Evolutionary conservation across 768 basidiomycete species (phyloP), one percentile per base, ranked within the genome.

Genomic region (Mycena maculata): DNA sequence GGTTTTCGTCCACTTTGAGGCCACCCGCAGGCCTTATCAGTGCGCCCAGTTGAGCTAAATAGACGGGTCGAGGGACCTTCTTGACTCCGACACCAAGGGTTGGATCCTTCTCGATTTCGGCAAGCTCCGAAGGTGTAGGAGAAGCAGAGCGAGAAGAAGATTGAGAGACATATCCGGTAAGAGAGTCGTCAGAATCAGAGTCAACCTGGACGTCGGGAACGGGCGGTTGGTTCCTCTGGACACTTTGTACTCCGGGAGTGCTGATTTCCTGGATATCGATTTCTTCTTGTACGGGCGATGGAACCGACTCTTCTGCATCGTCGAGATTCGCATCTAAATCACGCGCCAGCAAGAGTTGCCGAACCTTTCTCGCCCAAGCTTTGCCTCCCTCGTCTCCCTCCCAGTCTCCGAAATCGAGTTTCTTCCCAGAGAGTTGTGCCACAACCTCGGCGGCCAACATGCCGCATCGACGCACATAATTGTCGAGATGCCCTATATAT

Each of bases 391-490:
- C 90, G 1, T 88, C 85, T 1, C 92, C 94, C 10, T 92, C 91
- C 96, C 96, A 98, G 42, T 86, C 88, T 0, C 87, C 90, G 70
- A 99, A 98, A 63, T 88, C 83, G 23, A 98, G 82, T 52, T 84
- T 85, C 75, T 92, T 92, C 8, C 88, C 86, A 16, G 83, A 83
- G 28, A 82, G 81, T 7, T 82, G 80, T 1, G 94, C 92, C 11
- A 92, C 85, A 20, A 91, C 82, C 78, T 99, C 97, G 0, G 93
- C 97, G 0, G 88, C 89, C 36, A 98, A 85, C 95, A 99, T 97
- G 4, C 98, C 98, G 71, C 95, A 92, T 27, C 90, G 86, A 4
- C 97, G 90, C 22, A 98, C 85, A 4, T 89, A 83, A 1, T 82
- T 78, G 58, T 97, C 94, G 8, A 90, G 79, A 77, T 97, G 94